Percentiles rank a stretch among this genome's conserved stretches.
phyloP scores from a whole-genome alignment of 2,329 filamentous ascomycete genomes.

The Aulographum hederae region DNA sequence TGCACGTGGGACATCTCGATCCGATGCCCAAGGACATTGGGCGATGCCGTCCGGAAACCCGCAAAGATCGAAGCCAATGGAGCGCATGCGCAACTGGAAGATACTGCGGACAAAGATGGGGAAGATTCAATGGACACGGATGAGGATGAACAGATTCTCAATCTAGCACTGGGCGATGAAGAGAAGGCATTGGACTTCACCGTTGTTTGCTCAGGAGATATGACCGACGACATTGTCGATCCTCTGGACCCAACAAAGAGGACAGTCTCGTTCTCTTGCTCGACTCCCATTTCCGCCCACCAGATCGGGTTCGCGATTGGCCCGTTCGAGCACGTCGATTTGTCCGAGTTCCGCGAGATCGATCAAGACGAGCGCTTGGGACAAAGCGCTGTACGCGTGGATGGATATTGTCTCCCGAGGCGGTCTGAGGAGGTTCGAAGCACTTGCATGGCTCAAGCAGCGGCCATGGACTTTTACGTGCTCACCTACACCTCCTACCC shows the following conservation, averaged over 20 bases:
- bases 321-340: conserved; percentile 82
- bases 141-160: conserved; percentile 15
- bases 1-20: conserved; percentile 81
- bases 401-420: conserved; percentile 79
- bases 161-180: conserved; percentile 42
- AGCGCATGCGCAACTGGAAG: conserved; percentile 12
- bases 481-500: conserved; percentile 81
- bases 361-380: conserved; percentile 86
- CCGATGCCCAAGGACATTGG: conserved; percentile 69
- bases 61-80: conserved; percentile 8
- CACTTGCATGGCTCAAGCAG: conserved; percentile 68
- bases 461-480: conserved; percentile 78
- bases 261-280: conserved; percentile 67
- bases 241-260: conserved; percentile 45
- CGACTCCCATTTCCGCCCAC: conserved; percentile 59
- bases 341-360: conserved; percentile 74
- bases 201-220: conserved; percentile 76
- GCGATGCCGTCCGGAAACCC: conserved; percentile 42
- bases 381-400: conserved; percentile 70
- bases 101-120: conserved; percentile 11
- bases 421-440: conserved; percentile 69
- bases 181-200: conserved; percentile 79
- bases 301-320: conserved; percentile 90
- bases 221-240: conserved; percentile 56
- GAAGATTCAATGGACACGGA: conserved; percentile 12